Base-by-base conservation (phyloP, 2,329 filamentous ascomycete genomes). In the Alternaria rosae region DNA sequence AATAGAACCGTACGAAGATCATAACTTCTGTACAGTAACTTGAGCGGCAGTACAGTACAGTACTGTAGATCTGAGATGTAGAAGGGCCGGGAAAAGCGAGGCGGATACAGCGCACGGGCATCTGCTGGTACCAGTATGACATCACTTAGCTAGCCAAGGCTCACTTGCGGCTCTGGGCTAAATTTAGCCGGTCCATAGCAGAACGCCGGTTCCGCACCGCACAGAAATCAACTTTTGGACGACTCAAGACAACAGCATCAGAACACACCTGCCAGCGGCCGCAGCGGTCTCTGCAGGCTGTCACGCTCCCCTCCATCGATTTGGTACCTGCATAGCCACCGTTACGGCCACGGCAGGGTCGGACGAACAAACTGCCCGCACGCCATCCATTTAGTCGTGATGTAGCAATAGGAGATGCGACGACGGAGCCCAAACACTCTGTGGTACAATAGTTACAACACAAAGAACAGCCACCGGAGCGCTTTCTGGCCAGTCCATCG, bases 241-340 rank as follows among this genome's bases (percentile, higher is more conserved):
- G 28, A 30, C 41, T 38, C 32, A 15, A 15, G 11, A 15, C 12
- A 15, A 15, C 32, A 35, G 55, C 43, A 56, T 62, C 44, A 59
- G 57, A 64, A 56, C 23, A 64, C 44, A 55, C 52, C 59, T 62
- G 65, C 58, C 26, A 67, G 48, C 43, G 55, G 61, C 57, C 55
- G 54, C 53, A 65, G 65, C 59, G 25, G 59, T 54, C 65, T 61
- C 61, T 70, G 55, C 61, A 66, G 61, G 53, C 60, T 59, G 61
- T 64, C 51, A 45, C 62, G 57, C 63, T 64, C 64, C 64, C 54
- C 62, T 44, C 62, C 54, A 59, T 69, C 57, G 48, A 51, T 69
- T 61, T 61, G 61, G 61, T 55, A 64, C 58, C 59, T 67, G 66
- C 55, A 67, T 45, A 60, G 60, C 53, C 63, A 48, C 63, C 45